phyloP scores from a whole-genome alignment of 805 yeast species.

The Myxozyma mucilagina region DNA sequence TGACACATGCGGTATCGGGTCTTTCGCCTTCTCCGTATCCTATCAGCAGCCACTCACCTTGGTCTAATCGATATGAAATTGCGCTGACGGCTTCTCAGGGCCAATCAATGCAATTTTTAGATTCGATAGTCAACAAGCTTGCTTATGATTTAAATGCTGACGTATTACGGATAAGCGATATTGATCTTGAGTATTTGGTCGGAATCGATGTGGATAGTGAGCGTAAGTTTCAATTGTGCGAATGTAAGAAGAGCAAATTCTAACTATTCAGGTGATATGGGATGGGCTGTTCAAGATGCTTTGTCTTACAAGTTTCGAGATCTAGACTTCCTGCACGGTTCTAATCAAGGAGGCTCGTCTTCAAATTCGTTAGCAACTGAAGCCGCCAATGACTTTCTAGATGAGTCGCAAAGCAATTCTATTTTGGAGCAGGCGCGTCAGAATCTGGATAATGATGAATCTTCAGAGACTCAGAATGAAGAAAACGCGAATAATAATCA shows the following conservation, averaged over 20 bases:
- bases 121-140: conserved; percentile 18
- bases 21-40: conserved; percentile 1
- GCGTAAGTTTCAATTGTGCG: background rate
- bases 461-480: background rate
- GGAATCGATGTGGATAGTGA: conserved; percentile 9
- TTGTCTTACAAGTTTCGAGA: conserved; percentile 11
- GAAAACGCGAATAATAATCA: background rate
- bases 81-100: conserved; percentile 18
- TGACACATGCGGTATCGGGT: conserved; percentile 6
- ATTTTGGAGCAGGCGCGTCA: background rate
- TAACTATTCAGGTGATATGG: background rate
- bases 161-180: conserved; percentile 18
- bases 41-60: conserved; percentile 4
- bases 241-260: background rate
- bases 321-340: background rate
- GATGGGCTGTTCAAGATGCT: conserved; percentile 10
- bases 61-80: conserved; percentile 17
- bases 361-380: background rate
- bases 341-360: background rate
- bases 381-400: background rate
- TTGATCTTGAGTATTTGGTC: conserved; percentile 19
- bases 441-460: background rate
- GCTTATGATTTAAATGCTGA: conserved; percentile 23
- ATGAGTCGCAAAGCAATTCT: background rate
- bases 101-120: conserved; percentile 26